A percentile compares a stretch with the other conserved stretches of the same genome.
Evolutionary conservation across 768 basidiomycete species (phyloP).

Genomic region (Ramaria sp.): DNA sequence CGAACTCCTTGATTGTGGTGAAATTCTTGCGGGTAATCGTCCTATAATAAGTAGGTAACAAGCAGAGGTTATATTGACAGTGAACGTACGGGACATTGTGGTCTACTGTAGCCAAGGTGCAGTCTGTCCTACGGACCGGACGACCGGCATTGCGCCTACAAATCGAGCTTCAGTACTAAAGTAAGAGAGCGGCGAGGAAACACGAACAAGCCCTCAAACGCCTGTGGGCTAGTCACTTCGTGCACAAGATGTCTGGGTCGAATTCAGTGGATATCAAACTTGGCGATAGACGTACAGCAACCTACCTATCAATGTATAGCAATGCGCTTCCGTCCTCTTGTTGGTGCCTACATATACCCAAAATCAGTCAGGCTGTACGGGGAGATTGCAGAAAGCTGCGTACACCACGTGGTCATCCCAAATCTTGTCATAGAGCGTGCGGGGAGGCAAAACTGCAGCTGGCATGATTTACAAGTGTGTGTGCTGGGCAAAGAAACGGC

Average conservation of each 20-base stretch:
- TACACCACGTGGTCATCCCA: constrained; percentile 96
- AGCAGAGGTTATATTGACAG: not conserved
- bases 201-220: constrained; percentile 75
- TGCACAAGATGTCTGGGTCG: constrained; percentile 37
- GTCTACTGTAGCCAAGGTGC: constrained; percentile 82
- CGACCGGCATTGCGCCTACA: constrained; percentile 61
- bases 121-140: constrained; percentile 74
- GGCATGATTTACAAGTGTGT: too few relatives aligned
- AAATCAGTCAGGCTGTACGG: not conserved
- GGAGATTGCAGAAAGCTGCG: constrained; percentile 20
- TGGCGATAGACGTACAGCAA: not conserved
- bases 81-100: constrained; percentile 73
- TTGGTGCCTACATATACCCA: constrained; percentile 37
- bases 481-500: not conserved
- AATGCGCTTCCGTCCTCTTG: constrained; percentile 71
- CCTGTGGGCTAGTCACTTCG: constrained; percentile 91
- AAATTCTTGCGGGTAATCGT: constrained; percentile 69
- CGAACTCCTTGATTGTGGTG: constrained; percentile 59
- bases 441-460: constrained; percentile 45
- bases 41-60: constrained; percentile 23
- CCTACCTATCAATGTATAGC: constrained; percentile 74
- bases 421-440: constrained; percentile 96
- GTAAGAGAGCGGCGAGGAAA: not conserved
- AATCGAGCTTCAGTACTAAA: constrained; percentile 12
- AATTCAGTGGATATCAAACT: not conserved